Evolutionary conservation across 768 basidiomycete genomes (phyloP).

Genomic region (Tylopilus rubrobrunneus): DNA sequence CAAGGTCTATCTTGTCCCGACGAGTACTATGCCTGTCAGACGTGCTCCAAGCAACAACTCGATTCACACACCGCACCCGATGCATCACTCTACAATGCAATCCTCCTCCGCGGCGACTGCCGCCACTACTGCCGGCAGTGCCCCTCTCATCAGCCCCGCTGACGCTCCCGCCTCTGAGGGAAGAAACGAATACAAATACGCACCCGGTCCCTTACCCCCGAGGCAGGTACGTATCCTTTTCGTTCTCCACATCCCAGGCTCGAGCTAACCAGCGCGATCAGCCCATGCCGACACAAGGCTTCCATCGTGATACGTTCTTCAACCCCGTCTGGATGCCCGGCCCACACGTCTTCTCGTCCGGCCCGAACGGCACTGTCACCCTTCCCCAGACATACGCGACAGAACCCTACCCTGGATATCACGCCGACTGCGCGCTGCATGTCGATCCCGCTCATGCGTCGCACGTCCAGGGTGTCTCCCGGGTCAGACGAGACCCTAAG

Average conservation of each 20-base stretch:
- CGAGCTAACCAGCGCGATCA: neutral
- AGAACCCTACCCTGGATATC: conserved; percentile 3
- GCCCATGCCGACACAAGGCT: conserved; percentile 29
- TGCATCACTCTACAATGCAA: neutral
- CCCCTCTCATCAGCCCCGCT: neutral
- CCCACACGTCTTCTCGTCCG: conserved; percentile 12
- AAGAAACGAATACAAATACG: neutral
- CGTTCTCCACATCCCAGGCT: neutral
- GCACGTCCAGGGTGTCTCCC: neutral
- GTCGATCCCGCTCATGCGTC: neutral
- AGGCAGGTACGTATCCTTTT: neutral
- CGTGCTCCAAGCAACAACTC: neutral
- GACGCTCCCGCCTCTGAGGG: neutral
- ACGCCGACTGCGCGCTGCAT: neutral
- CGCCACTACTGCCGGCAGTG: neutral
- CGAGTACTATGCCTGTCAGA: neutral
- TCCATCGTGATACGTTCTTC: conserved; percentile 47
- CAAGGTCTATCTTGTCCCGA: neutral
- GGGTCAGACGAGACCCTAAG: neutral
- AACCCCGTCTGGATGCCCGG: conserved; percentile 31
- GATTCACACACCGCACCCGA: neutral
- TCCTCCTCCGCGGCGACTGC: neutral
- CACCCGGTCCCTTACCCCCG: neutral
- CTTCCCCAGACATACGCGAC: neutral
- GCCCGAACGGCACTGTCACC: conserved; percentile 6